Base-by-base conservation (phyloP, 208 protist genomes). In the Wallacemonas sp. region DNA sequence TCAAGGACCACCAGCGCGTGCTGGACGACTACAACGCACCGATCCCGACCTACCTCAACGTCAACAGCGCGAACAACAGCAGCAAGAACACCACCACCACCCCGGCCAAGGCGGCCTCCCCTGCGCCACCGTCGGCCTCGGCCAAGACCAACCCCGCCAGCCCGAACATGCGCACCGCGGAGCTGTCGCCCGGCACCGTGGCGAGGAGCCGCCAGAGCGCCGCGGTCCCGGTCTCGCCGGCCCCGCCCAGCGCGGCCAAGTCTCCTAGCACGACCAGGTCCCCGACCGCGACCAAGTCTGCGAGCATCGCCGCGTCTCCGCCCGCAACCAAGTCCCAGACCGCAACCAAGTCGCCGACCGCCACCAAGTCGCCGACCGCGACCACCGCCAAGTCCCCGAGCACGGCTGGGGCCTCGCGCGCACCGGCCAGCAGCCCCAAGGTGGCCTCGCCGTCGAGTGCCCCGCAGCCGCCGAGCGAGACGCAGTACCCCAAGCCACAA, bases 1-100 rank as follows among this genome's bases (percentile, higher is more conserved):
- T 77, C n/a, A 66, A 74, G 46, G 73, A 76, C 57, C 78, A 84
- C 74, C 52, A 72, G 48, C 28, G 25, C 42, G 54, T 84, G 25
- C 46, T 84, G 10, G 48, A 41, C 14, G 64, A 84, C 67, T 77
- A 74, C 64, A 65, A 23, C 11, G 65, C 61, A 1, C 74, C 52
- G 1, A 61, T 84, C 28, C 74, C 78, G 1, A 65, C 55, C 32
- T 84, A 76, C 67, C 65, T 36, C 2, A 61, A 55, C 39, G 46
- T 42, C 18, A 38, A 38, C 2, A 61, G 46, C 39, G 46, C 31
- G 26, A 38, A 38, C 44, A 59, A 23, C 48, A 59, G 7, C 36
- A 25, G 55, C 1, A 25, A 36, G 25, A 10, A 2, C 12, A 18
- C 42, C 25, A 55, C 5, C 14, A 14, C 28, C n/a, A n/a, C n/a